A percentile compares a stretch with the other conserved stretches of the same genome.
Conservation (phyloP, 352 stramenopile genomes). For the Blastocystis sp. region DNA sequence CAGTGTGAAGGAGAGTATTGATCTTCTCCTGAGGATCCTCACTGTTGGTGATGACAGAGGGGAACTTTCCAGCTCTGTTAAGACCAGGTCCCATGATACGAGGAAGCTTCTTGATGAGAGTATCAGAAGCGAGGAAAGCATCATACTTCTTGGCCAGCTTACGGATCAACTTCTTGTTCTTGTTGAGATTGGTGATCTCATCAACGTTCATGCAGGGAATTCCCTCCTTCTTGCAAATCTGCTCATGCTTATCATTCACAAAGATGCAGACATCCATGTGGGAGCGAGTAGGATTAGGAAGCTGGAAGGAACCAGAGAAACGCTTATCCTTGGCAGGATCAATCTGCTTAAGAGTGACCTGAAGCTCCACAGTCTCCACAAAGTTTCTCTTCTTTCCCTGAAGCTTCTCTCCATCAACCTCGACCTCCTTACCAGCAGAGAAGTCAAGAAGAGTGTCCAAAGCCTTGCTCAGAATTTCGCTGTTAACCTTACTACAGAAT, state of each 20-base stretch:
- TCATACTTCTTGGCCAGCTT: conserved; percentile 99
- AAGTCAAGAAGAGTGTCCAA: conserved; percentile 90
- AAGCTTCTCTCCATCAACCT: conserved; percentile 78
- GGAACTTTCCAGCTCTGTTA: conserved; percentile 97
- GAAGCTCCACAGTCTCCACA: conserved; percentile 94
- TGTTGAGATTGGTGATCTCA: conserved; percentile 99
- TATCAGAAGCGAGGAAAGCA: conserved; percentile 96
- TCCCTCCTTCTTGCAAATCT: conserved; percentile 92
- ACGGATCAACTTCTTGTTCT: conserved; percentile 99
- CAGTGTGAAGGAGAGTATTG: conserved; percentile 86
- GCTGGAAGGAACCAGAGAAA: conserved; percentile 97
- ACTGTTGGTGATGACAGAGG: conserved; percentile 83
- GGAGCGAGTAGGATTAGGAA: conserved; percentile 84
- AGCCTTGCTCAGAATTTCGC: conserved; percentile 85
- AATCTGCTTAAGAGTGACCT: conserved; percentile 99
- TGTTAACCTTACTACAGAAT: conserved; percentile 84
- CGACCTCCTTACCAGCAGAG: conserved; percentile 73
- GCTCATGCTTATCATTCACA: conserved; percentile 93
- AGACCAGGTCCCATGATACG: conserved; percentile 96
- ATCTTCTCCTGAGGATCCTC: conserved; percentile 95
- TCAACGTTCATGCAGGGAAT: conserved; percentile 95
- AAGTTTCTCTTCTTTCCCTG: conserved; percentile 99
- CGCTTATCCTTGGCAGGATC: conserved; percentile 99
- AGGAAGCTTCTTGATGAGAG: conserved; percentile 99
- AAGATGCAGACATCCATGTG: conserved; percentile 95